phyloP scores from a whole-genome alignment of 2,329 filamentous ascomycete species.

The Fusarium pseudograminearum region DNA sequence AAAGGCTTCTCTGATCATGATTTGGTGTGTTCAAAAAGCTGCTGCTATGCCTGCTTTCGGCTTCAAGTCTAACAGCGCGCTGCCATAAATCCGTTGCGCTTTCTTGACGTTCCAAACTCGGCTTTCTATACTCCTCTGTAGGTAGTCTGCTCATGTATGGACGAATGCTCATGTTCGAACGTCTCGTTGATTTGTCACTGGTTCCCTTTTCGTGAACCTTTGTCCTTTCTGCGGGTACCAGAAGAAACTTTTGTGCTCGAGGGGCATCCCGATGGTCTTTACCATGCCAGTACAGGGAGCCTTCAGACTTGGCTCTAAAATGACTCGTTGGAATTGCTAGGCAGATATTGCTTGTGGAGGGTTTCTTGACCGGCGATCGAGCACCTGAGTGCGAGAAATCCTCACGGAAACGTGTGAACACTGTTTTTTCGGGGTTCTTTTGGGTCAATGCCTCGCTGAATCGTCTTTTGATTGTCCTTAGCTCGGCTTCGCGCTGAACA shows the following conservation, averaged over 20 bases:
- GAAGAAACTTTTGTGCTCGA: background rate
- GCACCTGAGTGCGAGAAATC: conserved; percentile 47
- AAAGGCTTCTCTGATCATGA: conserved; percentile 1
- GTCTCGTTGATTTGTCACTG: conserved; percentile 25
- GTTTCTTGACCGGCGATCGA: conserved; percentile 36
- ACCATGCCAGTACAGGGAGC: background rate
- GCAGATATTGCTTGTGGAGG: conserved; percentile 54
- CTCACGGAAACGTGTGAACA: conserved; percentile 58
- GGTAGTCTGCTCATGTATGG: conserved; percentile 25
- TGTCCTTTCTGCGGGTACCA: background rate
- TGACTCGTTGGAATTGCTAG: conserved; percentile 50
- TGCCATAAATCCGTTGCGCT: conserved; percentile 48
- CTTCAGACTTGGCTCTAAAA: conserved; percentile 40
- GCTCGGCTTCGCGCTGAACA: conserved; percentile 54
- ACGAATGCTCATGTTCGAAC: conserved; percentile 35
- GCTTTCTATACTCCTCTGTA: conserved; percentile 19
- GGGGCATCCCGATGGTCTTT: background rate
- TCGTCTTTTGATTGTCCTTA: conserved; percentile 56
- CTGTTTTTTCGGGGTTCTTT: conserved; percentile 46
- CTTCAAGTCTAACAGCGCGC: conserved; percentile 46
- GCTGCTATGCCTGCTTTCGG: conserved; percentile 30
- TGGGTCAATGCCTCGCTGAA: conserved; percentile 53
- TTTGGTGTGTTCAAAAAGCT: conserved; percentile 20
- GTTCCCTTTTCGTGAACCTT: background rate
- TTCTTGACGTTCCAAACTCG: conserved; percentile 29